These are phyloP conservation scores for Chaetomiaceae sp. DNA, from an alignment of 2,329 filamentous ascomycete species.

Conservation along the genomic window DNA sequence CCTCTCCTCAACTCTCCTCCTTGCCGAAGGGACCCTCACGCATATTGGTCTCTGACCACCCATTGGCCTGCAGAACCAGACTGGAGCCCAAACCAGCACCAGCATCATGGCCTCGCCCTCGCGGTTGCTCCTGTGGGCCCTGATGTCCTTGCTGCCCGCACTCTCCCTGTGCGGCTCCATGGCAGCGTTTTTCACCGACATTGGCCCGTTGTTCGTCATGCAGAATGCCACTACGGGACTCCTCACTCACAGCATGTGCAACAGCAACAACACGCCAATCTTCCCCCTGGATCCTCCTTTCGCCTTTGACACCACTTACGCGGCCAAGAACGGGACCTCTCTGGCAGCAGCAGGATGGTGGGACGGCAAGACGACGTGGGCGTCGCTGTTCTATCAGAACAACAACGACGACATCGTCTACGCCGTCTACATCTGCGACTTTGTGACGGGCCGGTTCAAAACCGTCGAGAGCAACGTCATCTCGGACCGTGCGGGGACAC, in stretches of 20 bases:
- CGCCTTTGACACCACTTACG: constrained; percentile 7
- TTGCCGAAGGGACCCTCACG: too few species aligned
- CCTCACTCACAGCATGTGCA: constrained; percentile 9
- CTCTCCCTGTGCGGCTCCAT: constrained; percentile 12
- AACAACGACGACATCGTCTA: constrained; percentile 30
- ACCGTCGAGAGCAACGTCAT: constrained; percentile 11
- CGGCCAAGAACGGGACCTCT: constrained; percentile 32
- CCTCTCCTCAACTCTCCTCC: too few species aligned
- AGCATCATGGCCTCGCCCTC: too few species aligned
- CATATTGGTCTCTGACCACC: too few species aligned
- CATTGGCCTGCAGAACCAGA: too few species aligned
- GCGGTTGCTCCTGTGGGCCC: not conserved
- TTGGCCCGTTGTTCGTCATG: constrained; percentile 12
- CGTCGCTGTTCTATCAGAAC: constrained; percentile 33
- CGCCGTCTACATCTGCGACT: constrained; percentile 31
- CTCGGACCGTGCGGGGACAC: constrained; percentile 2
- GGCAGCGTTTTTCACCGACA: constrained; percentile 15
- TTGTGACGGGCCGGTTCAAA: constrained; percentile 29
- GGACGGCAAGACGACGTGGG: constrained; percentile 24
- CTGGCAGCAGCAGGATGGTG: constrained; percentile 33
- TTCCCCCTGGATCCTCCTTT: constrained; percentile 9
- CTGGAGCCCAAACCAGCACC: too few species aligned
- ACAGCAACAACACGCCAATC: constrained; percentile 14
- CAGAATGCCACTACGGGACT: constrained; percentile 13
- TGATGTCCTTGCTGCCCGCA: not conserved